Base-by-base conservation (phyloP, 2,329 filamentous ascomycete species). In the Alternaria ventricosa region DNA sequence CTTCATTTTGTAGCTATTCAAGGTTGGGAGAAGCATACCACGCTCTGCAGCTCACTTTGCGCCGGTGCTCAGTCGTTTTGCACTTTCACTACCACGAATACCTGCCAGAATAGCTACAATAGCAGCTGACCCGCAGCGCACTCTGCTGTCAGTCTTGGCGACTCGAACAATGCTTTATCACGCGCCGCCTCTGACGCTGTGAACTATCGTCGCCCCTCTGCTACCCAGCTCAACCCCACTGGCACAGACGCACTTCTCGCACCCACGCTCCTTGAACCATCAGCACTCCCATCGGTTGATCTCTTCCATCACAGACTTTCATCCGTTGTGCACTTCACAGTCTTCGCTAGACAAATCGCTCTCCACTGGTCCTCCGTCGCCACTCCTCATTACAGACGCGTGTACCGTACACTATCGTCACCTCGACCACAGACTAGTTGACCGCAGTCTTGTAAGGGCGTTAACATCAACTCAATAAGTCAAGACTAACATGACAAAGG, bases 381-480 rank as follows among this genome's bases (percentile, higher is more conserved):
- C 33, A 10, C 15, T n/a, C 15, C 15, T 36, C n/a, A 36, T 36
- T 1, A 36, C 15, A 36, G 0, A 36, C 33, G 33, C 33, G 0
- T 36, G 1, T n/a, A 10, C 33, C n/a, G 33, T n/a, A 7, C 0
- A 36, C 33, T 36, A 36, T 9, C 1, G 1, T 36, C 33, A 36
- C 33, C 33, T n/a, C 33, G 8, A 36, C 7, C 33, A 36, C 33
- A 36, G 33, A 1, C 15, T n/a, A 0, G 33, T 36, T 4, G 15
- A 36, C 4, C 0, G 33, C 33, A 36, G 33, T 36, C 33, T 36
- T 36, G 33, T 36, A 36, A 36, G 33, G 25, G 33, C 33, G 7
- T 10, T 36, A 0, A 1, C 0, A n/a, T 9, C 9, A 36, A 9
- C 7, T 36, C 33, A 1, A n/a, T 36, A 15, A 7, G 15, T 36